phyloP scores from a whole-genome alignment of 2,329 filamentous ascomycete species.

The Aspergillus piperis region DNA sequence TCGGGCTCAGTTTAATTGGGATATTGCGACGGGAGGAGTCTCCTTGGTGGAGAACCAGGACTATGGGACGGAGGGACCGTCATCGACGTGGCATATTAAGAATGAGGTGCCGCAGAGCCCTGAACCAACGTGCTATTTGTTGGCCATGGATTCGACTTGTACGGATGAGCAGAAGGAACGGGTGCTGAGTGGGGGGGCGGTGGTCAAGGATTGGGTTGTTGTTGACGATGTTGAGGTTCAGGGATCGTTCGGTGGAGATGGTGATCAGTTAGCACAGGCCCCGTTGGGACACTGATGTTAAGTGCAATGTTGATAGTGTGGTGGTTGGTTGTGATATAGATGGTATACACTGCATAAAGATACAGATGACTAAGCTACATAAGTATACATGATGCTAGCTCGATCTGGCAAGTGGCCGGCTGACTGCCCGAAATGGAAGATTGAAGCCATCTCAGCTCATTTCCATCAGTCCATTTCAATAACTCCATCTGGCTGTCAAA shows the following conservation, averaged over 20 bases:
- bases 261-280: neutral
- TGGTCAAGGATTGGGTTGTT: constrained; percentile 51
- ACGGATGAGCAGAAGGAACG: constrained; percentile 46
- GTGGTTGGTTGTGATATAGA: too few relatives aligned
- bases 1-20: constrained; percentile 52
- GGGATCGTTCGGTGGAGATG: neutral
- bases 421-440: too few relatives aligned
- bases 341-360: too few relatives aligned
- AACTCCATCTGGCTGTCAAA: too few relatives aligned
- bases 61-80: constrained; percentile 45
- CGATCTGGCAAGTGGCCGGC: too few relatives aligned
- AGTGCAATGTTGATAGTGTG: too few relatives aligned
- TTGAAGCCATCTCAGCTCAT: too few relatives aligned
- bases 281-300: too few relatives aligned
- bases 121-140: constrained; percentile 49
- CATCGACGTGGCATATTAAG: constrained; percentile 47
- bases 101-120: constrained; percentile 46
- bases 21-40: constrained; percentile 57
- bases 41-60: constrained; percentile 35
- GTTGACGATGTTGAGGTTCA: constrained; percentile 21
- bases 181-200: constrained; percentile 48
- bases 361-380: neutral
- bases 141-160: constrained; percentile 42
- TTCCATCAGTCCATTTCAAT: too few relatives aligned
- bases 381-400: too few relatives aligned